Evolutionary conservation across 768 basidiomycete species (phyloP), one percentile per base, ranked within the genome.

Genomic region (Gymnopilus junonius): DNA sequence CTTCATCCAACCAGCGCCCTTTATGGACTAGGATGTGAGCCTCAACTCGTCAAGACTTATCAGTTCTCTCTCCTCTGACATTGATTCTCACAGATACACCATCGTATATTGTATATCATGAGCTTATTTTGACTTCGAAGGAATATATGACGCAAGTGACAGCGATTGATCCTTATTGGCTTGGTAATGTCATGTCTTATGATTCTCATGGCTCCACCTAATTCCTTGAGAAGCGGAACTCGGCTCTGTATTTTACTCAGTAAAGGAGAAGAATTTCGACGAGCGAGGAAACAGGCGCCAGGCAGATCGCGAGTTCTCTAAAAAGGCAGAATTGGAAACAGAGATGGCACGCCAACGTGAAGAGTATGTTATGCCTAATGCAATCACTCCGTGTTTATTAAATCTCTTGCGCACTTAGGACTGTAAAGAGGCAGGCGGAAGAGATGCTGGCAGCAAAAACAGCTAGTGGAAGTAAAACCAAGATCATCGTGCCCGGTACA

Each of bases 131-230:
- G 68, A 97, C 95, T 11, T 96, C 95, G 32, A 97, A 96, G 72
- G 91, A 94, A 76, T 99, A 99, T 78, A 97, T 98, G 96, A 97
- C 96, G 17, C 95, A 95, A 75, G 97, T 99, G n/a, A 98, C 97
- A 2, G 89, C 97, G 0, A 92, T 99, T 65, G 95, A 99, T 72
- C 90, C 97, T 3, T 95, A 95, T 76, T 99, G 97, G 97, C 85
- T 99, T 35, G 95, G 95, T 93, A 76, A 73, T 83, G 73, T 25
- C 6, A 37, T 6, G 46, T 29, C 29, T 25, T 29, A 8, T 37
- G 32, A 32, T 42, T n/a, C n/a, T 10, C 21, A 20, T 17, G 20
- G 27, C 29, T 50, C 2, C 34, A 34, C n/a, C 45, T 59, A 48
- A 61, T 48, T 8, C 29, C 46, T 45, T 62, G 43, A 64, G 21